phyloP scores from a whole-genome alignment of 2,329 filamentous ascomycete genomes.

The Alternaria triticina region DNA sequence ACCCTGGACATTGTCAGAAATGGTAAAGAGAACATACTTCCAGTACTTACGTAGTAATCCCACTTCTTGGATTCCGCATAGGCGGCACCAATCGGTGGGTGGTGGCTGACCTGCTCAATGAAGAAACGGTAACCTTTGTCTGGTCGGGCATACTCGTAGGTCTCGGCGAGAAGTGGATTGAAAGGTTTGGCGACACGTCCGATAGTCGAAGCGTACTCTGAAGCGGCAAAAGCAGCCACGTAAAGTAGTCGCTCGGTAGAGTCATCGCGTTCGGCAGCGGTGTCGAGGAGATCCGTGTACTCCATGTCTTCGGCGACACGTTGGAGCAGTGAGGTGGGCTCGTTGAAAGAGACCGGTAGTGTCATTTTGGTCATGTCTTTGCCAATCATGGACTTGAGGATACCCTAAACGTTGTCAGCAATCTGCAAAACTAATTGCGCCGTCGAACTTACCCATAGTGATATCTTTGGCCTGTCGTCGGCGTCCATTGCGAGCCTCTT shows the following conservation, averaged over 20 bases:
- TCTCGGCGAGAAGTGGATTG: conserved; percentile 94
- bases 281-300: conserved; percentile 90
- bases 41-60: conserved; percentile 77
- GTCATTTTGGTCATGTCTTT: conserved; percentile 99
- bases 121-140: conserved; percentile 99
- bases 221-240: conserved; percentile 93
- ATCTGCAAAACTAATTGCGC: neutral
- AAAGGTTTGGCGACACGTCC: conserved; percentile 97
- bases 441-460: conserved; percentile 75
- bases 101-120: conserved; percentile 97
- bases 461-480: conserved; percentile 91
- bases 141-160: conserved; percentile 92
- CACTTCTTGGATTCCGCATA: conserved; percentile 92
- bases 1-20: conserved; percentile 60
- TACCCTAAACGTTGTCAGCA: conserved; percentile 66
- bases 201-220: conserved; percentile 96
- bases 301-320: conserved; percentile 98
- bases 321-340: conserved; percentile 93
- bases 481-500: conserved; percentile 84
- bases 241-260: conserved; percentile 93
- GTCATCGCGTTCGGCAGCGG: conserved; percentile 82
- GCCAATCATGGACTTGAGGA: conserved; percentile 98
- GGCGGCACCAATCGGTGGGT: conserved; percentile 91
- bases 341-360: conserved; percentile 96
- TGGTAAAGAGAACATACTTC: neutral